These are phyloP conservation scores for Tylopilus sp. DNA, from an alignment of 768 basidiomycete species.

Conservation along the genomic window DNA sequence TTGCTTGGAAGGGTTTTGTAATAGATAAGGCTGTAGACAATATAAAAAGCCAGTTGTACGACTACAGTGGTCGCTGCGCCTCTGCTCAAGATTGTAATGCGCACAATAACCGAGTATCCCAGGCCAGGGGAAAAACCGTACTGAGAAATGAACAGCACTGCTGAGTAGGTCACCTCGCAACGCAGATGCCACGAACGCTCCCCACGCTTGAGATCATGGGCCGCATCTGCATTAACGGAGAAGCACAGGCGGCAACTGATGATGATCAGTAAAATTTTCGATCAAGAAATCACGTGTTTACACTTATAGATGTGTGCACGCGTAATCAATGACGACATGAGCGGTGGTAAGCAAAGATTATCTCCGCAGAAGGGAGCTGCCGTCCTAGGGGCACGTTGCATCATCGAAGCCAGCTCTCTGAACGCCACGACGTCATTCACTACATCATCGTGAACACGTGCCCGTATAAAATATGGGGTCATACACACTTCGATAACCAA, in stretches of 20 bases:
- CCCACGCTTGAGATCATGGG: not conserved
- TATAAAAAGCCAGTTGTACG: conserved; percentile 10
- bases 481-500: too few species aligned
- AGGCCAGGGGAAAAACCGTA: too few species aligned
- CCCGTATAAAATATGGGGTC: not conserved
- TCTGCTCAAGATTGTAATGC: too few species aligned
- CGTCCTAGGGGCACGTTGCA: conserved; percentile 15
- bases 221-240: not conserved
- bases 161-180: not conserved
- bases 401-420: not conserved
- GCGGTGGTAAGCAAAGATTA: conserved; percentile 3
- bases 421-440: conserved; percentile 20
- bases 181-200: not conserved
- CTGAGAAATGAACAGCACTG: not conserved
- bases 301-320: not conserved
- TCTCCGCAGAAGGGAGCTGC: not conserved
- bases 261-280: not conserved
- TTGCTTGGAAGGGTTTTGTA: conserved; percentile 8
- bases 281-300: conserved; percentile 7
- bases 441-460: conserved; percentile 16
- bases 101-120: too few species aligned
- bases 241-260: not conserved
- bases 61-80: too few species aligned
- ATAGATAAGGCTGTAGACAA: conserved; percentile 20
- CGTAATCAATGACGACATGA: conserved; percentile 8